These are phyloP conservation scores for Albugo candida DNA, from an alignment of 352 stramenopile genomes.

Conservation along the genomic window DNA sequence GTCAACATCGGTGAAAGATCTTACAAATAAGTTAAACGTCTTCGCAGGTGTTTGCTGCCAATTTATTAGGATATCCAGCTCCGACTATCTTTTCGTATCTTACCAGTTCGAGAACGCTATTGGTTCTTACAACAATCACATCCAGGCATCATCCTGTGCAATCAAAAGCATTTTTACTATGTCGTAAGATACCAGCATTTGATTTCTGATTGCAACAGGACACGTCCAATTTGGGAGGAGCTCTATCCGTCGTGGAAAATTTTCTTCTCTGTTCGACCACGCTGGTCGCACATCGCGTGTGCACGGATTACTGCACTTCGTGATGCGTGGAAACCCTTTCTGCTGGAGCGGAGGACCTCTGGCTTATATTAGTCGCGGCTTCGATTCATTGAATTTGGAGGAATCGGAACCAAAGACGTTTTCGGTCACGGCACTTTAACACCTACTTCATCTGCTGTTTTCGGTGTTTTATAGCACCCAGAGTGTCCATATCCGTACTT, in stretches of 20 bases:
- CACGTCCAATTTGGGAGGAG: too few species aligned
- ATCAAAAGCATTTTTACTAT: slow-evolving; percentile 1
- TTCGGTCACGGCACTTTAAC: too few species aligned
- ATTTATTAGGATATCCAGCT: slow-evolving; percentile 7
- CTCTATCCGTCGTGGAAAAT: background rate
- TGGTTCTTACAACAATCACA: too few species aligned
- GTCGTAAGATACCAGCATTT: slow-evolving; percentile 5
- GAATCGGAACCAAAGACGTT: slow-evolving; percentile 3
- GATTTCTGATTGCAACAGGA: slow-evolving; percentile 4
- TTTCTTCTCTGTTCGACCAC: background rate
- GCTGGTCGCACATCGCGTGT: slow-evolving; percentile 1
- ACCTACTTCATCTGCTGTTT: too few species aligned
- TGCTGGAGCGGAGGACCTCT: slow-evolving; percentile 1
- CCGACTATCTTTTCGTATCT: slow-evolving; percentile 4
- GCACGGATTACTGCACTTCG: background rate
- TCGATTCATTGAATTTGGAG: slow-evolving; percentile 4
- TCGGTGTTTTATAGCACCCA: too few species aligned
- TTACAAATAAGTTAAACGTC: too few species aligned
- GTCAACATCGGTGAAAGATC: too few species aligned
- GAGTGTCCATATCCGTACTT: too few species aligned
- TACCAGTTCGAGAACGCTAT: slow-evolving; percentile 5
- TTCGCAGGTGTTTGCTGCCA: slow-evolving; percentile 2
- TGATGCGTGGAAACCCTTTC: slow-evolving; percentile 1
- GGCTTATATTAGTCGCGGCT: slow-evolving; percentile 1
- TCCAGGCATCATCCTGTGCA: slow-evolving; percentile 1